Evolutionary conservation across 2,329 filamentous ascomycete genomes (phyloP).

Genomic region (Pseudocercospora eumusae): DNA sequence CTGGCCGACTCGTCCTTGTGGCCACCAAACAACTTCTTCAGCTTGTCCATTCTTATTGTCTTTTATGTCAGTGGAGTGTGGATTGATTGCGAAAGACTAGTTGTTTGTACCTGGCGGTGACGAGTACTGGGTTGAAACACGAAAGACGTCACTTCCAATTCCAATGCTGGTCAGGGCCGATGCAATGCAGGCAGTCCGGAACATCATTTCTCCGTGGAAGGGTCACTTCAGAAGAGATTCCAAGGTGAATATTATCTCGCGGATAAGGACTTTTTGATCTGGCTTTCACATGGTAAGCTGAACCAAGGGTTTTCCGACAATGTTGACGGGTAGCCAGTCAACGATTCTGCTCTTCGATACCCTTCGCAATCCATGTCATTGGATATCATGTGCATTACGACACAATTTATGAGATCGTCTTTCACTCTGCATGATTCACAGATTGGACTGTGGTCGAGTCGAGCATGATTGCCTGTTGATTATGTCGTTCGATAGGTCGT

Average conservation of each 20-base stretch:
- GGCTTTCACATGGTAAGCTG: background rate
- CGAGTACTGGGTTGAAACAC: background rate
- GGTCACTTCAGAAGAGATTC: too few relatives aligned
- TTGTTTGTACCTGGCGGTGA: background rate
- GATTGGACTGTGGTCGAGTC: background rate
- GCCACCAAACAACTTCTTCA: constrained; percentile 29
- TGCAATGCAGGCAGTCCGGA: constrained; percentile 1
- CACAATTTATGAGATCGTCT: background rate
- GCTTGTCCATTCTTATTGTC: constrained; percentile 25
- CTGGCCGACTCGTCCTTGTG: constrained; percentile 18
- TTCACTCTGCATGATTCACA: background rate
- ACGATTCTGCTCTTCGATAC: background rate
- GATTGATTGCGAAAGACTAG: background rate
- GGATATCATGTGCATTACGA: background rate
- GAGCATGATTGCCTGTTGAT: background rate
- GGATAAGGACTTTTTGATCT: background rate
- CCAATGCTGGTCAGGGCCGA: background rate
- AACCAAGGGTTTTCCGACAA: background rate
- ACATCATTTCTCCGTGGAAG: background rate
- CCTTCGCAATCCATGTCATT: background rate
- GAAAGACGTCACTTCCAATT: background rate
- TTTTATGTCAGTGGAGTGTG: background rate
- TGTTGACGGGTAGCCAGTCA: background rate
- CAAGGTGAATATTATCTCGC: too few relatives aligned
- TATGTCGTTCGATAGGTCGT: background rate